These are phyloP conservation scores for Oldenlandia corymbosa DNA, from an alignment of 257 asterid genomes.

Conservation along the genomic window DNA sequence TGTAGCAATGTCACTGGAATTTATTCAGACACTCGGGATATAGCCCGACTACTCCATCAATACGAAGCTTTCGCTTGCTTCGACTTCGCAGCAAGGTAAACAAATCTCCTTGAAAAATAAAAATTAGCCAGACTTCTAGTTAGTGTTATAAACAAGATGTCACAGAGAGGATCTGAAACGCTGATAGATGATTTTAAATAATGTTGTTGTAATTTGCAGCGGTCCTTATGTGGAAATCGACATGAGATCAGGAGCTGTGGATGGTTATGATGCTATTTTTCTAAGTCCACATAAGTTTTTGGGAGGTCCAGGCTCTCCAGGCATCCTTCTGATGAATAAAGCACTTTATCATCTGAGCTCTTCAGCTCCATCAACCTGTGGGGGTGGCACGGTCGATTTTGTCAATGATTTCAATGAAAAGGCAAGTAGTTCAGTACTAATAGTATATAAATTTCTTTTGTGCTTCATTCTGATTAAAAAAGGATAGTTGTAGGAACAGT, in stretches of 20 bases:
- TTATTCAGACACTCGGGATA: conserved; percentile 34
- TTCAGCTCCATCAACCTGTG: conserved; percentile 67
- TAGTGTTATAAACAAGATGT: too few species aligned
- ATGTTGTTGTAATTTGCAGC: conserved; percentile 17
- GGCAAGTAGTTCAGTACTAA: conserved; percentile 23
- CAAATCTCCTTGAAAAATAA: too few species aligned
- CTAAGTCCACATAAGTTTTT: conserved; percentile 59
- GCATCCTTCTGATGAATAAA: conserved; percentile 47
- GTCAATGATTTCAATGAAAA: conserved; percentile 39
- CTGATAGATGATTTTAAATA: neutral
- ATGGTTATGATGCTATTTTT: conserved; percentile 50
- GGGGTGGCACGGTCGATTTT: conserved; percentile 63
- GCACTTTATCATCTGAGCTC: conserved; percentile 42
- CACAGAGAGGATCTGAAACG: too few species aligned
- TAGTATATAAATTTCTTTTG: too few species aligned
- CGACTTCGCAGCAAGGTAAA: conserved; percentile 64
- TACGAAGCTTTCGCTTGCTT: conserved; percentile 64
- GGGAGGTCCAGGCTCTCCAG: conserved; percentile 83
- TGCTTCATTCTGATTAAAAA: too few species aligned
- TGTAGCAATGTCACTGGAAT: conserved; percentile 79
- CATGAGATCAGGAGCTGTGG: conserved; percentile 44
- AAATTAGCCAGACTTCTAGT: too few species aligned
- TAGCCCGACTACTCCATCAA: conserved; percentile 50
- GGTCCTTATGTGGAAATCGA: conserved; percentile 52
- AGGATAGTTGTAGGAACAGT: too few species aligned